Conservation (phyloP, 495 filamentous ascomycete genomes). For the Penicillium lagena region DNA sequence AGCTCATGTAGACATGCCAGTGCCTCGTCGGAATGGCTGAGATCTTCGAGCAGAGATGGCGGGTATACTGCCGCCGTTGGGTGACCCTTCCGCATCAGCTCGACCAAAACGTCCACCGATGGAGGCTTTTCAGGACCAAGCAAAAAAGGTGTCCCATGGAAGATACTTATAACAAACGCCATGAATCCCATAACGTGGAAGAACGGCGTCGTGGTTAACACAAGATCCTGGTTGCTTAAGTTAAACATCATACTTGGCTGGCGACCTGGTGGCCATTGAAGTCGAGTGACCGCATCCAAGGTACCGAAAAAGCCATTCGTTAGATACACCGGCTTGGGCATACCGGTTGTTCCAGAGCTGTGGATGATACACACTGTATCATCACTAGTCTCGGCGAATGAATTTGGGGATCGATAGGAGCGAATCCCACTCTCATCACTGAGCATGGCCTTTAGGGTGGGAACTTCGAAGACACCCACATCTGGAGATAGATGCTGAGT, state of each 20-base stretch:
- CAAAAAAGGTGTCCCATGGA: slow-evolving; percentile 8
- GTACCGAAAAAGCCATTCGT: slow-evolving; percentile 42
- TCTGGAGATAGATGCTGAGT: slow-evolving; percentile 10
- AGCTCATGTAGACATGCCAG: slow-evolving; percentile 7
- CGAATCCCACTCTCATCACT: not conserved
- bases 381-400: slow-evolving; percentile 30
- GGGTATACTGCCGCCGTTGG: slow-evolving; percentile 13
- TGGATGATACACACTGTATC: slow-evolving; percentile 46
- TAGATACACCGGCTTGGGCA: slow-evolving; percentile 46
- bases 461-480: slow-evolving; percentile 18
- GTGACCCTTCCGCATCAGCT: slow-evolving; percentile 6
- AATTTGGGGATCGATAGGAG: slow-evolving; percentile 22
- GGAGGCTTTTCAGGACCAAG: slow-evolving; percentile 17
- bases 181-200: slow-evolving; percentile 23
- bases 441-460: slow-evolving; percentile 19
- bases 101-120: slow-evolving; percentile 17
- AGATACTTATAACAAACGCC: slow-evolving; percentile 5
- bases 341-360: slow-evolving; percentile 55
- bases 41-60: slow-evolving; percentile 21
- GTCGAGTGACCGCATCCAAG: slow-evolving; percentile 24
- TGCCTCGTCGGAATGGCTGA: slow-evolving; percentile 18
- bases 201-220: slow-evolving; percentile 16
- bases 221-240: slow-evolving; percentile 15
- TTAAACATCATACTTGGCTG: not conserved
- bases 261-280: slow-evolving; percentile 18